Evolutionary conservation across 495 filamentous ascomycete genomes (phyloP), one percentile per base, ranked within the genome.

Genomic region (Annulohypoxylon nitens): DNA sequence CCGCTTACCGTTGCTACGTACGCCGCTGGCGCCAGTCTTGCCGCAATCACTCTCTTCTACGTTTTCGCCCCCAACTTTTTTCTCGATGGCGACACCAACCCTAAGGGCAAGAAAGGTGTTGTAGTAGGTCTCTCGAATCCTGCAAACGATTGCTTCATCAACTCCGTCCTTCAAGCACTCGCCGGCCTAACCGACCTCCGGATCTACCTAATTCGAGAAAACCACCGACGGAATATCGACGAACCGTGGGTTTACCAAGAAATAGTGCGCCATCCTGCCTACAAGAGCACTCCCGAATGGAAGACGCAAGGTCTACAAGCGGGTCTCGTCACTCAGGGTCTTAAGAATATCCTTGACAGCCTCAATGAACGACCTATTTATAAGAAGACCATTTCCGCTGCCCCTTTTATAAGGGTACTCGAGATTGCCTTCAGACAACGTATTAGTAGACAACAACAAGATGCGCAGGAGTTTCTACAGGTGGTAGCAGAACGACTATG

Each of bases 131-230:
- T 99, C 26, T 85, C 86, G 14, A 99, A 99, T 76, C 88, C 93
- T 3, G 97, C 95, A 66, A 98, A 98, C 83, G 97, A 99, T 81
- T 99, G 96, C 84, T 99, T 98, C 84, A 98, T 99, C 84, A 99
- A 99, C 81, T 97, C 95, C 23, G 92, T 97, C 23, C 87, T 98
- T 37, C 96, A 99, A 82, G 94, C 93, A 0, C 86, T 99, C 18
- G 95, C 97, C n/a, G 96, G 96, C 1, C 85, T 98, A n/a, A 92
- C 91, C 3, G 94, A 98, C 73, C 86, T 99, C 71, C 91, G 97
- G 26, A 80, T 94, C 37, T 98, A 97, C 77, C 83, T 98, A 4
- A 98, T 97, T 73, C 87, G 94, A 45, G 95, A 97, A 80, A 88
- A 90, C 30, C 93, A 97, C 79, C 88, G 94, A 67, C 89, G 94